Percentiles rank a stretch among this genome's conserved stretches.
These are phyloP conservation scores for Penicillium janthinellum DNA, from an alignment of 2,329 filamentous ascomycete species.

Conservation along the genomic window DNA sequence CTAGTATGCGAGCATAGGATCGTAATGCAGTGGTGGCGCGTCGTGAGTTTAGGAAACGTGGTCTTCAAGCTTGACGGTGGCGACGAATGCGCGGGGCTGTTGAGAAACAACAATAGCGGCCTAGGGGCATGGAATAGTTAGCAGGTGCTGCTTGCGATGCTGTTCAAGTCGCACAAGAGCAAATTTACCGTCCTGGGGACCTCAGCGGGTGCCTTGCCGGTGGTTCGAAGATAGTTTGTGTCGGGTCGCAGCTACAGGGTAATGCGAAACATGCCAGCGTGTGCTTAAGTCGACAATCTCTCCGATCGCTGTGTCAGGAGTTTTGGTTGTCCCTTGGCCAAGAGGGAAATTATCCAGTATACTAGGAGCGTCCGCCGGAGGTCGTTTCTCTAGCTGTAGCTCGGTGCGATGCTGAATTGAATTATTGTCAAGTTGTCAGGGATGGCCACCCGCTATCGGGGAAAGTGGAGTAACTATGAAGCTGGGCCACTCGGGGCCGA, in stretches of 20 bases:
- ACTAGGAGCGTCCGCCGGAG: too few relatives aligned
- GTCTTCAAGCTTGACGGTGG: neutral
- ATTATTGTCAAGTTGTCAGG: slow-evolving; percentile 7
- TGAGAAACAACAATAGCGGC: neutral
- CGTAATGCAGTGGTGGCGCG: neutral
- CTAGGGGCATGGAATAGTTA: neutral
- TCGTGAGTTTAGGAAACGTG: neutral
- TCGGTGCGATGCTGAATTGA: neutral
- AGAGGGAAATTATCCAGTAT: neutral
- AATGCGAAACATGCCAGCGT: slow-evolving; percentile 13
- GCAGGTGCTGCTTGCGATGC: neutral
- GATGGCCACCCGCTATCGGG: neutral
- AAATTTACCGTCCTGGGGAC: neutral
- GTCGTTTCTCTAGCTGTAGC: neutral
- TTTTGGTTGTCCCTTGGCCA: neutral
- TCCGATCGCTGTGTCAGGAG: slow-evolving; percentile 1
- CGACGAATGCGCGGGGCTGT: neutral
- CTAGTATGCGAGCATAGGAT: slow-evolving; percentile 17
- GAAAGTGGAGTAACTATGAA: slow-evolving; percentile 10
- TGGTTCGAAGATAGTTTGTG: neutral
- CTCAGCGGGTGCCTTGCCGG: neutral
- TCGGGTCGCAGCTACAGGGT: neutral
- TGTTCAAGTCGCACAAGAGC: neutral
- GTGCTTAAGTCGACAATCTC: slow-evolving; percentile 3
- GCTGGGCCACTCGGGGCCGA: neutral